Evolutionary conservation across 495 filamentous ascomycete species (phyloP), one percentile per base, ranked within the genome.

Genomic region (Zalerion maritima): DNA sequence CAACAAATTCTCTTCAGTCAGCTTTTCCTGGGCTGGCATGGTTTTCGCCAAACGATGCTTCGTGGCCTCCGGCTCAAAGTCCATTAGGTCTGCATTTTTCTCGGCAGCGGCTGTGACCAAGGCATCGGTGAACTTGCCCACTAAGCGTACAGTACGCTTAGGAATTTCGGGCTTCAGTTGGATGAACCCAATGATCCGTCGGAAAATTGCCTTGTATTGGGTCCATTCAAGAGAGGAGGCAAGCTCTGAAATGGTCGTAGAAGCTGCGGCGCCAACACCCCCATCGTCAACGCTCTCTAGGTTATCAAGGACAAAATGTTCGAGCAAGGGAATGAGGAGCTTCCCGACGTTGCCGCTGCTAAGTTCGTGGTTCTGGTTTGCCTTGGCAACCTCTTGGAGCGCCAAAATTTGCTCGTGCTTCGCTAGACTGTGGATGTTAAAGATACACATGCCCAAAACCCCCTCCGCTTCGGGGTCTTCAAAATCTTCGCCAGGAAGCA

Each of bases 221-320:
- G 69, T 70, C 91, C 89, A 96, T 37, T 86, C 82, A 25, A 96
- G 52, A 19, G 71, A 85, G 26, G 69, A 60, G 2, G 73, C 73
- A 31, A 99, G 49, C 17, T 67, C 61, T 1, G 78, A 76, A 34
- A 96, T 71, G 2, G 82, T 77, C 12, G 55, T 62, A 10, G 84
- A 72, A 8, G 86, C 71, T 48, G 94, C 84, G 3, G 81, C 81
- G 20, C 78, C 73, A 29, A 96, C 55, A 29, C 86, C 91, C 38
- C 92, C 78, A 6, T 78, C 80, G 37, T 73, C 74, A 35, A 78
- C 78, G 26, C 81, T 75, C 14, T 73, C 80, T 10, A 69, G 69
- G 32, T 71, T 64, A 38, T 83, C 74, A 42, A 96, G 87, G 14
- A 93, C 70, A 43, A 93, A 94, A 47, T 94, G 84, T 45, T 99